Percentiles rank a stretch among this genome's conserved stretches.
Conservation (phyloP, 495 filamentous ascomycete species). For the Aspergillus olivimuriae region DNA sequence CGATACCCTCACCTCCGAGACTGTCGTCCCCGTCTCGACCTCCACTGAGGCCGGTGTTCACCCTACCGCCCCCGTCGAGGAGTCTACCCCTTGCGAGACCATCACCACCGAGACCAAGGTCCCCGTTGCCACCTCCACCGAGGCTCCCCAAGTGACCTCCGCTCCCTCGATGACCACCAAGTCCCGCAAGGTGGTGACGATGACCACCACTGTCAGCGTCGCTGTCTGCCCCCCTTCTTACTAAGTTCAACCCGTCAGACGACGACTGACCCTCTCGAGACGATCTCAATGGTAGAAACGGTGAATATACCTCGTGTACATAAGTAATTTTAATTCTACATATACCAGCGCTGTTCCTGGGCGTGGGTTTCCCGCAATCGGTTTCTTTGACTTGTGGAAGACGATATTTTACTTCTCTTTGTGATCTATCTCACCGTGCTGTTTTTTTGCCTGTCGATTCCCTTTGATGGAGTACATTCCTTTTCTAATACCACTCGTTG, state of each 20-base stretch:
- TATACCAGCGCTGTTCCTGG: slow-evolving; percentile 7
- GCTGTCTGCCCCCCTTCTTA: slow-evolving; percentile 24
- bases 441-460: slow-evolving; percentile 13
- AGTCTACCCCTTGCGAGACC: background rate
- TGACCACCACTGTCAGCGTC: slow-evolving; percentile 27
- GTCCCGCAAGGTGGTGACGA: slow-evolving; percentile 16
- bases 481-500: too few relatives aligned
- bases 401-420: slow-evolving; percentile 2
- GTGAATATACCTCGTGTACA: slow-evolving; percentile 26
- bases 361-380: background rate
- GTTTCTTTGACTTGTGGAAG: background rate
- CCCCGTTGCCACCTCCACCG: slow-evolving; percentile 12
- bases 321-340: slow-evolving; percentile 38
- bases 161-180: slow-evolving; percentile 2
- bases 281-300: slow-evolving; percentile 17
- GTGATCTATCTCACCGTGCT: slow-evolving; percentile 5
- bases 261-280: slow-evolving; percentile 8
- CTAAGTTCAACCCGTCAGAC: slow-evolving; percentile 3
- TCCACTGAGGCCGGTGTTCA: background rate
- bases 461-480: slow-evolving; percentile 36
- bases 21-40: slow-evolving; percentile 4
- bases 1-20: slow-evolving; percentile 13
- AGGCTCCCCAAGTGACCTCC: slow-evolving; percentile 6
- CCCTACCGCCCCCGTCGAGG: background rate
- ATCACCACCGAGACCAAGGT: slow-evolving; percentile 2